Percentiles rank a stretch among this genome's conserved stretches.
phyloP scores from a whole-genome alignment of 441 rosid genomes.

The Populus hybrid region DNA sequence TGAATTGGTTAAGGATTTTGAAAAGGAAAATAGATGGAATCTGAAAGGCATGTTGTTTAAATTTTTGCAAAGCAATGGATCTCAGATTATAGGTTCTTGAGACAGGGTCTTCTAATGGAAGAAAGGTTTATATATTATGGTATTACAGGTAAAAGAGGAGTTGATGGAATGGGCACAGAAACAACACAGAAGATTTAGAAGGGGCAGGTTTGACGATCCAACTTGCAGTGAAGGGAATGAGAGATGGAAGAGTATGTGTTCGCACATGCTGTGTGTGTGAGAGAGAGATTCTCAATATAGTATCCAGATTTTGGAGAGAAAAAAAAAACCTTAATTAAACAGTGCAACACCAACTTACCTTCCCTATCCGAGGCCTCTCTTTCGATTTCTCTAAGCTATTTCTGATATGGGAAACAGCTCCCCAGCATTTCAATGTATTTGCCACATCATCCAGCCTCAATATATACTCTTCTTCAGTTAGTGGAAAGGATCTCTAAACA shows the following conservation, averaged over 20 bases:
- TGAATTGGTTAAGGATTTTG: neutral
- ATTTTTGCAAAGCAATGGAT: neutral
- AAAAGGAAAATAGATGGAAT: neutral
- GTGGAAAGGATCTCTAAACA: constrained; percentile 80
- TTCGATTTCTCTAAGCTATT: constrained; percentile 78
- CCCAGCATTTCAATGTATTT: constrained; percentile 88
- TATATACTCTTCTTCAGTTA: constrained; percentile 88
- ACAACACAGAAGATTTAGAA: neutral
- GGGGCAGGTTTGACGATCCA: neutral
- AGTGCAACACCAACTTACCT: constrained; percentile 41
- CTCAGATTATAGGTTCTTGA: neutral
- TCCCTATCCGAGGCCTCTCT: constrained; percentile 89
- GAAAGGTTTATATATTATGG: neutral
- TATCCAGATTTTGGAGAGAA: neutral
- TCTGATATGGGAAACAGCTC: constrained; percentile 90
- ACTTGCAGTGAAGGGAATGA: neutral
- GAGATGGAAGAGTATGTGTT: neutral
- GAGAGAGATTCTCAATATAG: neutral
- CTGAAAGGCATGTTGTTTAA: neutral
- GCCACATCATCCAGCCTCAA: constrained; percentile 94
- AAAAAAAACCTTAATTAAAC: neutral
- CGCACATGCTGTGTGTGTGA: neutral
- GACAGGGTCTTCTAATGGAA: neutral
- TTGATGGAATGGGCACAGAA: neutral
- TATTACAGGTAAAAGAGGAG: neutral